Percentiles rank a stretch among this genome's conserved stretches.
Evolutionary conservation across 225 moss, liverwort and hornwort species (phyloP).

Genomic region (Marchantia paleacea): DNA sequence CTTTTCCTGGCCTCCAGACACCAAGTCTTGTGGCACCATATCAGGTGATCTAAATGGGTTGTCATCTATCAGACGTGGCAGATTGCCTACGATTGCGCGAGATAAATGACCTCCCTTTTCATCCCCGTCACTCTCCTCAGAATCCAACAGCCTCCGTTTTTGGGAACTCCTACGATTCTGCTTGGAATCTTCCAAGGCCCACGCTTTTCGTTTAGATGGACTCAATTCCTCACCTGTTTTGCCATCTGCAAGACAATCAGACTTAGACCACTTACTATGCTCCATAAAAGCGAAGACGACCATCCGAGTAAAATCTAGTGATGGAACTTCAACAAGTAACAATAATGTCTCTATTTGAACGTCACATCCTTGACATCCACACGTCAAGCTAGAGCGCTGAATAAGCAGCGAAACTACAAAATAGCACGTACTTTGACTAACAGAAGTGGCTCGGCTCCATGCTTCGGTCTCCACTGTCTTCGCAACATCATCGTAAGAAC

Average conservation of each 20-base stretch:
- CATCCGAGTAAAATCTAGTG: no score
- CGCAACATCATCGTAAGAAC: constrained; percentile 10
- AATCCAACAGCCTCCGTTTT: constrained; percentile 44
- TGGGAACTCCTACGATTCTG: constrained; percentile 43
- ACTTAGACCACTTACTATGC: not conserved
- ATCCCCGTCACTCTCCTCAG: constrained; percentile 65
- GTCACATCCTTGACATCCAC: not conserved
- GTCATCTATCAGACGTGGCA: constrained; percentile 29
- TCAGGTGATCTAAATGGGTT: constrained; percentile 28
- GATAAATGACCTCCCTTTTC: constrained; percentile 17
- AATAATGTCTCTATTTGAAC: not conserved
- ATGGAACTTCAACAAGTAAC: not conserved
- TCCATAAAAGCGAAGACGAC: not conserved
- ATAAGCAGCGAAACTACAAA: not conserved
- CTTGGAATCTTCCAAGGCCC: constrained; percentile 52
- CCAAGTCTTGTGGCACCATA: constrained; percentile 34
- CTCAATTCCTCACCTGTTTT: constrained; percentile 3
- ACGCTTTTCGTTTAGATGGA: constrained; percentile 55
- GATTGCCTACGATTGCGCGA: not conserved
- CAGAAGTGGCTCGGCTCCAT: constrained; percentile 11
- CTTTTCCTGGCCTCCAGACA: constrained; percentile 28
- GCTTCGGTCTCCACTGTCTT: constrained; percentile 30
- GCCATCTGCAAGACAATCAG: constrained; percentile 17
- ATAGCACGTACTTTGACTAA: not conserved
- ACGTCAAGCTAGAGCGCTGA: not conserved